phyloP scores from a whole-genome alignment of 2,329 filamentous ascomycete genomes.

The Aspergillus niger region DNA sequence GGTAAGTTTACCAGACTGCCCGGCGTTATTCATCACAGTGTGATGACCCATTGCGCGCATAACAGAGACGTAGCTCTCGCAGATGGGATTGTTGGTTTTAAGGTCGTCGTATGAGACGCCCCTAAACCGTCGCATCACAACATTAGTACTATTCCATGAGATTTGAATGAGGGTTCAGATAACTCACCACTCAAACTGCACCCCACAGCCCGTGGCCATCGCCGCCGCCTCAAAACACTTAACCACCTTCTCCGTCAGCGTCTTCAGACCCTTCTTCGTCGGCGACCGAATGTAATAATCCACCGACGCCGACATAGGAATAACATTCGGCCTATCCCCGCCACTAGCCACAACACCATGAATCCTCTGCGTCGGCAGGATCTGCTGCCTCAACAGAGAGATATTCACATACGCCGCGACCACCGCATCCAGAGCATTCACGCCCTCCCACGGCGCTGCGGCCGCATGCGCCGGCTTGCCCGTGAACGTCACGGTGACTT shows the following conservation, averaged over 20 bases:
- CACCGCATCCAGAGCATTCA: conserved; percentile 61
- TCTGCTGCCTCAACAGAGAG: conserved; percentile 57
- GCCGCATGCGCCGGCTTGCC: conserved; percentile 60
- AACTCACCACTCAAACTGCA: conserved; percentile 32
- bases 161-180: too few species aligned
- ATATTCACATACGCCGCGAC: conserved; percentile 49
- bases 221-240: conserved; percentile 39
- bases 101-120: conserved; percentile 33
- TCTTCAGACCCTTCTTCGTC: conserved; percentile 41
- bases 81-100: conserved; percentile 33
- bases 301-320: conserved; percentile 53
- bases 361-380: conserved; percentile 52
- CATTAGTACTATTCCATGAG: too few species aligned
- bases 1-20: conserved; percentile 20
- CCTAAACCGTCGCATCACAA: conserved; percentile 17
- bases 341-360: conserved; percentile 57
- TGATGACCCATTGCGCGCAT: conserved; percentile 34
- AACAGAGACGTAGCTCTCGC: conserved; percentile 31
- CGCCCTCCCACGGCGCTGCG: conserved; percentile 57
- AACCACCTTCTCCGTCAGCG: conserved; percentile 28
- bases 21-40: conserved; percentile 23
- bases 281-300: conserved; percentile 49
- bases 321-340: conserved; percentile 57
- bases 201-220: conserved; percentile 33
- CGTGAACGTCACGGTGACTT: conserved; percentile 42